Base-by-base conservation (phyloP, 2,329 filamentous ascomycete species). In the Aspergillus sp. region DNA sequence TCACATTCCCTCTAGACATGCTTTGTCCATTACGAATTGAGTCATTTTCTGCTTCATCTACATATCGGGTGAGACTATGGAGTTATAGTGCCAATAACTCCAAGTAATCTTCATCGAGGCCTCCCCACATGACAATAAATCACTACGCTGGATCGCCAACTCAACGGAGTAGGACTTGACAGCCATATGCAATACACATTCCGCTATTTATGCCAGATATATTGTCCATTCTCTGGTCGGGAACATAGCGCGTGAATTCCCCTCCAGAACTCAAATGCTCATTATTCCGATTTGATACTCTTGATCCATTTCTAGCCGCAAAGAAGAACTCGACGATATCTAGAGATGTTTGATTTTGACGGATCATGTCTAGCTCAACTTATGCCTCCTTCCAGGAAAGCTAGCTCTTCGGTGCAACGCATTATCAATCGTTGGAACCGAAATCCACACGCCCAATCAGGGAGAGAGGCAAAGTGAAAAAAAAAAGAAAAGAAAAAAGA, bases 401-500 rank as follows among this genome's bases (percentile, higher is more conserved):
- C 27, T 19, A 6, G 21, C 17, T 43, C 8, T 15, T 27, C 15
- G n/a, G 15, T 45, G 7, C 39, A 31, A 39, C 31, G 47, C n/a
- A 50, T 50, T 14, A 49, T 23, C 12, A 23, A 24, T 17, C 21
- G 21, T 41, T 23, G 43, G 23, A 47, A 43, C 33, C 21, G 19
- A 31, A 52, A 53, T 19, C 24, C 23, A 19, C 19, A 33, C 46
- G 21, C 43, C 33, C 40, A 51, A 56, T 24, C n/a, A 19, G 35
- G 31, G 27, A 17, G 23, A 43, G 35, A 37, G 40, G 40, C 27
- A 37, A 59, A 39, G 46, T 35, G 45, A 56, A 49, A 46, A 50
- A 57, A 50, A 56, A 45, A 41, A 41, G n/a, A n/a, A 54, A 53
- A 33, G 39, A 55, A 51, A 52, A n/a, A 14, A 4, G 27, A 44